These are phyloP conservation scores for Eutypella sp. DNA, from an alignment of 2,329 filamentous ascomycete genomes.

Conservation along the genomic window DNA sequence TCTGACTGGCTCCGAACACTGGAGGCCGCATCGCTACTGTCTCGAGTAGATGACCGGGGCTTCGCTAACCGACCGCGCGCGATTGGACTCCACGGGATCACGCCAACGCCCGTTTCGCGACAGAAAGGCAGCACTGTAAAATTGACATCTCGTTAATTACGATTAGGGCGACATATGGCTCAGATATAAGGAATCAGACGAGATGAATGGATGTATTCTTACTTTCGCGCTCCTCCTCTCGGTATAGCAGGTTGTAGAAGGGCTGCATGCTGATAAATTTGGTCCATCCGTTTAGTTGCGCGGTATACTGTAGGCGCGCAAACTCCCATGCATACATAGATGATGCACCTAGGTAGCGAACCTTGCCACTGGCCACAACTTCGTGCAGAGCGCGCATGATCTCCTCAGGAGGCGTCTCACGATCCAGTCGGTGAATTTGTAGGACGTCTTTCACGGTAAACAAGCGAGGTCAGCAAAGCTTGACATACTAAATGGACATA, in stretches of 20 bases:
- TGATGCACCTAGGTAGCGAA: slow-evolving; percentile 39
- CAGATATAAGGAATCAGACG: too few relatives aligned
- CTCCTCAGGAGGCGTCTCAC: slow-evolving; percentile 46
- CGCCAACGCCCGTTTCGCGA: slow-evolving; percentile 27
- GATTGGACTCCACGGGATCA: slow-evolving; percentile 26
- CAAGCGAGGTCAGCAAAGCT: slow-evolving; percentile 25
- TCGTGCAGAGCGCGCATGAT: slow-evolving; percentile 59
- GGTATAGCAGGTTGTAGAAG: slow-evolving; percentile 52
- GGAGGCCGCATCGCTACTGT: slow-evolving; percentile 2
- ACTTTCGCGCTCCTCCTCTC: slow-evolving; percentile 49
- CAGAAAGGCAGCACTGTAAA: slow-evolving; percentile 33
- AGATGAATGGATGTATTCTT: too few relatives aligned
- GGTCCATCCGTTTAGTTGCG: slow-evolving; percentile 48
- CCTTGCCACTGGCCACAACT: slow-evolving; percentile 51
- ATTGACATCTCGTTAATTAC: background rate
- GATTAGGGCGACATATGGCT: too few relatives aligned
- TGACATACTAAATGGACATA: slow-evolving; percentile 21
- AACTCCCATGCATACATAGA: slow-evolving; percentile 42
- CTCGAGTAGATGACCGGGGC: slow-evolving; percentile 9
- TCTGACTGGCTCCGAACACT: slow-evolving; percentile 28
- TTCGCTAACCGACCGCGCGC: slow-evolving; percentile 24
- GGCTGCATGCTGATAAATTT: slow-evolving; percentile 58
- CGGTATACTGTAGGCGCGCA: slow-evolving; percentile 39
- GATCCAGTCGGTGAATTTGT: slow-evolving; percentile 57
- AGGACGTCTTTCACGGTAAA: slow-evolving; percentile 34